Evolutionary conservation across 768 basidiomycete species (phyloP), one percentile per base, ranked within the genome.

Genomic region (Pleurotus djamor): DNA sequence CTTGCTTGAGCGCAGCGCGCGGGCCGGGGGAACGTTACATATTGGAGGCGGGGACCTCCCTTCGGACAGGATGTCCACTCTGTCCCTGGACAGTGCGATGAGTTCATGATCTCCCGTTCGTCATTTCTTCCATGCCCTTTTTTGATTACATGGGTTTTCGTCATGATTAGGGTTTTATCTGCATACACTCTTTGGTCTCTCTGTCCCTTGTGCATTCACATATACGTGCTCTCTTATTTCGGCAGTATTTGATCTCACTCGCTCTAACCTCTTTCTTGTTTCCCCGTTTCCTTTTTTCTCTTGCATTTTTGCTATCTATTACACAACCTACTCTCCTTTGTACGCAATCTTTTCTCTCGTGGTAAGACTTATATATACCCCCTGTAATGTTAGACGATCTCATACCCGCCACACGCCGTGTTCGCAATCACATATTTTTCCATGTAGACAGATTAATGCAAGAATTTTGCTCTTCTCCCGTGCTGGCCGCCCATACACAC

Each of bases 1-100:
- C 60, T 65, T 92, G 57, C 70, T 91, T 60, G 79, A 83, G 67
- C 77, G 81, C 64, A 91, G 89, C 65, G 87, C 79, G 44, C 71
- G 72, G 52, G 91, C 91, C 1, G 91, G 91, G 0, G 91, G 91
- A 47, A 92, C 91, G 55, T 67, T 92, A 57, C 87, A 85, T 64
- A 67, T 91, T 5, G 81, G 75, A 36, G 74, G 76, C 6, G 76
- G 72, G 16, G 67, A 63, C 16, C 70, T 83, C 55, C 66, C 80
- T 65, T 80, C 81, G 57, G 81, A 82, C 59, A 71, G 76, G 6
- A 72, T 78, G 52, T 81, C 80, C 38, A 48, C 38, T 16, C 7
- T 58, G 8, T 59, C 61, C 17, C 16, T 43, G 54, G 54, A 55
- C 32, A 55, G 37, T 12, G 16, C 38, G 17, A n/a, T 41, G 41